Evolutionary conservation across 495 filamentous ascomycete genomes (phyloP).

Genomic region (Penicillium tannophilum): DNA sequence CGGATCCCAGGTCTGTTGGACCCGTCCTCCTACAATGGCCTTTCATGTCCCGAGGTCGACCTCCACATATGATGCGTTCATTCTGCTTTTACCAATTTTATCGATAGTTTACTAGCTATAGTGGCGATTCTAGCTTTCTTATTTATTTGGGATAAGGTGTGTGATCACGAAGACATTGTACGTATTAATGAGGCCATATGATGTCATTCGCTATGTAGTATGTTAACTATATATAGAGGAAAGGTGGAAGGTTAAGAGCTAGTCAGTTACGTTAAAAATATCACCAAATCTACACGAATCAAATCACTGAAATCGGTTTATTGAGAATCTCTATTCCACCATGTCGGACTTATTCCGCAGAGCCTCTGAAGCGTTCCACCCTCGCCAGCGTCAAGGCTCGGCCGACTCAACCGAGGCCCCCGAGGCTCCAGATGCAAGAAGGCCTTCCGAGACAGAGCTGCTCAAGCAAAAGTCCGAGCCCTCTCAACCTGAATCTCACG

Average conservation of each 20-base stretch:
- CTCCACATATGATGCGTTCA: not conserved
- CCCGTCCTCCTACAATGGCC: not conserved
- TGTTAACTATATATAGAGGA: not conserved
- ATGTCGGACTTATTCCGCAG: constrained; percentile 17
- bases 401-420: constrained; percentile 12
- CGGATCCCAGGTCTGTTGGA: not conserved
- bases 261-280: no score
- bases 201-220: not conserved
- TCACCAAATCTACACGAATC: no score
- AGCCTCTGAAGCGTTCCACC: constrained; percentile 16
- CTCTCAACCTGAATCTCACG: not conserved
- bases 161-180: not conserved
- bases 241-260: no score
- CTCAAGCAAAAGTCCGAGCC: not conserved
- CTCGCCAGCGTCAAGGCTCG: constrained; percentile 14
- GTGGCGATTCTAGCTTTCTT: not conserved
- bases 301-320: not conserved
- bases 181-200: not conserved
- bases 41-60: not conserved
- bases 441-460: not conserved
- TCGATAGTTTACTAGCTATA: not conserved
- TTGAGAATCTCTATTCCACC: not conserved
- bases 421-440: not conserved
- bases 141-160: not conserved
- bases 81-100: not conserved